phyloP scores from a whole-genome alignment of 352 stramenopile genomes.

The Saprolegnia parasitica region DNA sequence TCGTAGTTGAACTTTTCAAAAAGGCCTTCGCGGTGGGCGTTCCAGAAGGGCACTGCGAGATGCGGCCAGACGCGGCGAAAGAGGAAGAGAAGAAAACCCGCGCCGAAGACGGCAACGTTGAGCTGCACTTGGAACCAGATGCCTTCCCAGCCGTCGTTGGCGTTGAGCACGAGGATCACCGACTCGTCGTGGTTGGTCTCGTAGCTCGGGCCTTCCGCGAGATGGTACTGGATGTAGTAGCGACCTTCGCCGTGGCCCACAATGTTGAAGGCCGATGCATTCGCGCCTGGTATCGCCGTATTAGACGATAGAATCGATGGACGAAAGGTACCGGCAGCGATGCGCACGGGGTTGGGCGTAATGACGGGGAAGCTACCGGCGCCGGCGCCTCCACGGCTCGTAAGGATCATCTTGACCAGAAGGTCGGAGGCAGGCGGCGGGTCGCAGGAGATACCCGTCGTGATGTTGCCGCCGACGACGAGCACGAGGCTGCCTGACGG shows the following conservation, averaged over 20 bases:
- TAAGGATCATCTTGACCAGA: slow-evolving; percentile 25
- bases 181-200: slow-evolving; percentile 27
- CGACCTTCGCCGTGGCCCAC: slow-evolving; percentile 15
- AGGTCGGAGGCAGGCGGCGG: slow-evolving; percentile 15
- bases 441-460: slow-evolving; percentile 10
- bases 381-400: slow-evolving; percentile 8
- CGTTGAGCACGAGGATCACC: slow-evolving; percentile 48
- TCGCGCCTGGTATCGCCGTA: not conserved
- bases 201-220: slow-evolving; percentile 10
- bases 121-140: slow-evolving; percentile 62
- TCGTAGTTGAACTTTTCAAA: slow-evolving; percentile 78
- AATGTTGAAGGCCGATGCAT: slow-evolving; percentile 12
- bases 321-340: not conserved
- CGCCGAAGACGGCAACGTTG: slow-evolving; percentile 55
- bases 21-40: slow-evolving; percentile 47
- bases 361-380: slow-evolving; percentile 20
- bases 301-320: not conserved
- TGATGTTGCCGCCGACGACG: slow-evolving; percentile 18
- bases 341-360: slow-evolving; percentile 21
- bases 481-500: slow-evolving; percentile 21
- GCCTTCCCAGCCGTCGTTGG: slow-evolving; percentile 46
- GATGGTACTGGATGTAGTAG: slow-evolving; percentile 26
- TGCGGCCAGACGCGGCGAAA: slow-evolving; percentile 47
- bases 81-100: slow-evolving; percentile 53
- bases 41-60: slow-evolving; percentile 57